Percentiles rank a stretch among this genome's conserved stretches.
Conservation (phyloP, 2,329 filamentous ascomycete genomes). For the Nannizzia gypsea region DNA sequence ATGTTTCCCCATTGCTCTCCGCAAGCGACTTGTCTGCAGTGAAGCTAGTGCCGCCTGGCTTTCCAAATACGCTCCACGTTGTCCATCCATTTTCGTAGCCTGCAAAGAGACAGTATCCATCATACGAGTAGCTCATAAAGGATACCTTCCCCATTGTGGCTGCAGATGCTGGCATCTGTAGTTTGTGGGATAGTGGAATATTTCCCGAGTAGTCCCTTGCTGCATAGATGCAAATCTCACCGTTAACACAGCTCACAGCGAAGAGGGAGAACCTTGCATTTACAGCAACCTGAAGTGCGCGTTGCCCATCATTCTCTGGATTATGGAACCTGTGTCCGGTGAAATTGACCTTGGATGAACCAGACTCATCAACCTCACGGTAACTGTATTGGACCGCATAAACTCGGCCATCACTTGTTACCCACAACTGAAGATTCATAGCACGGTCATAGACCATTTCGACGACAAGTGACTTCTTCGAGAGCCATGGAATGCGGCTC, state of each 20-base stretch:
- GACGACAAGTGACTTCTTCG: conserved; percentile 60
- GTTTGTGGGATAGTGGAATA: conserved; percentile 72
- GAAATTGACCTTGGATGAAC: conserved; percentile 57
- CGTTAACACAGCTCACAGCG: conserved; percentile 69
- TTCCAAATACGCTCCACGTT: conserved; percentile 95
- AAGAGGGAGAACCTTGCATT: conserved; percentile 93
- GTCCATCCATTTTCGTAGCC: conserved; percentile 90
- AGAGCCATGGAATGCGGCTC: conserved; percentile 74
- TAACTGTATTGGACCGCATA: conserved; percentile 73
- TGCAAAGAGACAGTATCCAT: conserved; percentile 91
- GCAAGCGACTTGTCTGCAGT: conserved; percentile 53
- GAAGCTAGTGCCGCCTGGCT: conserved; percentile 76
- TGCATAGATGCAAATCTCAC: conserved; percentile 76
- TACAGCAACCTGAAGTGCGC: conserved; percentile 65
- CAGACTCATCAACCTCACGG: conserved; percentile 32
- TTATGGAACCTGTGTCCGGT: conserved; percentile 82
- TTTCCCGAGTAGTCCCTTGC: conserved; percentile 90
- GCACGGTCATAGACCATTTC: conserved; percentile 91
- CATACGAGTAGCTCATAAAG: conserved; percentile 75
- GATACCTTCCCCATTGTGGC: conserved; percentile 58
- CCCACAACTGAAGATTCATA: conserved; percentile 92
- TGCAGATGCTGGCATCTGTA: conserved; percentile 57
- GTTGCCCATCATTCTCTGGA: conserved; percentile 48
- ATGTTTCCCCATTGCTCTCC: conserved; percentile 60
- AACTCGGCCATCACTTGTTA: conserved; percentile 73